Base-by-base conservation (phyloP, 2,329 filamentous ascomycete species). In the Cladobotryum protrusum region DNA sequence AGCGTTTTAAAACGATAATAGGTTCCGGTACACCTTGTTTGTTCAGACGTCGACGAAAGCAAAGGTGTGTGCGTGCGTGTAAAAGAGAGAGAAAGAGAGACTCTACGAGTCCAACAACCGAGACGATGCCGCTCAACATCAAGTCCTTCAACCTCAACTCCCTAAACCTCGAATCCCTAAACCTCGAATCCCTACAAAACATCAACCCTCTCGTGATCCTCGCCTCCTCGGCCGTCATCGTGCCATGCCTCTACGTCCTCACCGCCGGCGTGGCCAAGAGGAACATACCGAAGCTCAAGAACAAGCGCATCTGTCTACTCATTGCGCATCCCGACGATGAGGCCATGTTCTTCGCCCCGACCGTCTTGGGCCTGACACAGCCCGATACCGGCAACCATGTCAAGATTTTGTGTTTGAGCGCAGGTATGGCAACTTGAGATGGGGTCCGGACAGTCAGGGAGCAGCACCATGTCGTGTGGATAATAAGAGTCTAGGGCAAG, bases 321-420 rank as follows among this genome's bases (percentile, higher is more conserved):
- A 97, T 99, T 62, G 93, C 93, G 18, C 93, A 99, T 71, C 93
- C 93, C 0, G 93, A 99, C 70, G 93, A 99, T 63, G 93, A 99
- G 74, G 93, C 92, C 67, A 99, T 99, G 93, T 99, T 99, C 77
- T 99, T 99, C 71, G 83, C 90, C 55, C 93, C 93, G 0, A 87
- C 89, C 1, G 76, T 97, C 13, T 77, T 95, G 59, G 83, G 87
- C n/a, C 79, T 99, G 51, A 92, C 90, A 15, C 76, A 80, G 13
- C 89, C 89, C 4, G 81, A 84, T 52, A 76, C 86, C 17, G 87
- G 88, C 4, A 97, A 99, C 70, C 89, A 95, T 64, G 79, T 99
- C 63, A 93, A 95, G 71, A 95, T 99, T 55, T 72, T 97, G 49
- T 99, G 93, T 71, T 73, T 99, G 56, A 95, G 88, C 69, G 92